Conservation (phyloP, 2,329 filamentous ascomycete species). For the Tympanopsis confertula region DNA sequence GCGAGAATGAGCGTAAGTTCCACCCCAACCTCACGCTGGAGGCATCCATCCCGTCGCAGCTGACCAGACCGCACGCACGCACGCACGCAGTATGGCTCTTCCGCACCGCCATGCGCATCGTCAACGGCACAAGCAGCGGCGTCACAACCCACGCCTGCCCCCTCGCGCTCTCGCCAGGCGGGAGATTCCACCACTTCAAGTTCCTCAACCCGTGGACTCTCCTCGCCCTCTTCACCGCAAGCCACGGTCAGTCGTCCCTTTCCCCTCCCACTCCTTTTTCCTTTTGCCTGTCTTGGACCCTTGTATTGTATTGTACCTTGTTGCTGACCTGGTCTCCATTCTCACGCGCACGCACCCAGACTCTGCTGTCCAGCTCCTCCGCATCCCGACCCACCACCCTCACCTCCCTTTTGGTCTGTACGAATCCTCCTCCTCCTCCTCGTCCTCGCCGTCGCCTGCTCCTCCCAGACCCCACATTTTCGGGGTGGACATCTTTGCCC, state of each 20-base stretch:
- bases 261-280: neutral
- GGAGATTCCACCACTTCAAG: conserved; percentile 47
- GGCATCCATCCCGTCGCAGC: neutral
- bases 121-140: conserved; percentile 45
- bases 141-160: conserved; percentile 23
- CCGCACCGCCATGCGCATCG: conserved; percentile 34
- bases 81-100: conserved; percentile 42
- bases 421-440: too few species aligned
- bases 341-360: too few species aligned
- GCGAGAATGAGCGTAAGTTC: neutral
- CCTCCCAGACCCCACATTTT: neutral
- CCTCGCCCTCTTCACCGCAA: conserved; percentile 40
- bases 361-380: too few species aligned
- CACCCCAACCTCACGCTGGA: conserved; percentile 14
- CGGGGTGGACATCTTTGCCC: too few species aligned
- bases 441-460: neutral
- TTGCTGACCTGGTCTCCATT: too few species aligned
- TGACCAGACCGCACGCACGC: conserved; percentile 3
- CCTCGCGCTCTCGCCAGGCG: conserved; percentile 24
- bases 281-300: too few species aligned
- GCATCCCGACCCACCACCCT: too few species aligned
- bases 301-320: too few species aligned
- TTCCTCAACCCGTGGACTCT: conserved; percentile 54
- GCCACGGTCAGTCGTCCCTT: conserved; percentile 4
- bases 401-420: neutral